Evolutionary conservation across 148 eudicot genomes (phyloP).

Genomic region (Nepenthes gracilis): DNA sequence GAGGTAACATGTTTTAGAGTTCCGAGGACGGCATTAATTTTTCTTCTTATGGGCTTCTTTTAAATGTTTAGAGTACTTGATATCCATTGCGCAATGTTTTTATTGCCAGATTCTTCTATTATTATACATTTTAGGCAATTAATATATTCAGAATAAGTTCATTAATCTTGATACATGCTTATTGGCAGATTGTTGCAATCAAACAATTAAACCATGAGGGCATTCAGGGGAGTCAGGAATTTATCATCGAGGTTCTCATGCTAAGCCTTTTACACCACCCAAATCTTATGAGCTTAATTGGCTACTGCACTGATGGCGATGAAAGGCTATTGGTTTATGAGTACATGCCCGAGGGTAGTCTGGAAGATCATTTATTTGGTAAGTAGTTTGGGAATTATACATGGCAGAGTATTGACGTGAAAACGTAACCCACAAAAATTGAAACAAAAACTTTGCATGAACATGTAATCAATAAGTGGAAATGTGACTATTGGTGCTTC

Average conservation of each 20-base stretch:
- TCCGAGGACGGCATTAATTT: neutral
- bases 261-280: conserved; percentile 39
- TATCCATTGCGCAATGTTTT: too few relatives aligned
- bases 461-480: too few relatives aligned
- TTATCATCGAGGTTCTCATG: conserved; percentile 41
- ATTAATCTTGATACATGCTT: conserved; percentile 5
- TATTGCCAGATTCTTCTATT: too few relatives aligned
- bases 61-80: neutral
- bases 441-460: too few relatives aligned
- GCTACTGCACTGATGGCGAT: conserved; percentile 39
- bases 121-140: neutral
- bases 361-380: conserved; percentile 41
- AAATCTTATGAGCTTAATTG: conserved; percentile 37
- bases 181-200: conserved; percentile 30
- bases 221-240: conserved; percentile 38
- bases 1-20: conserved; percentile 17
- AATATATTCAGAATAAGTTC: conserved; percentile 3
- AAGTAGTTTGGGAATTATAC: conserved; percentile 8
- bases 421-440: neutral
- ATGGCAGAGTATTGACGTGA: neutral
- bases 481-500: too few relatives aligned
- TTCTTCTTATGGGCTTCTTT: neutral
- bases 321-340: conserved; percentile 39
- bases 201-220: conserved; percentile 38
- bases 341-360: conserved; percentile 43